Conservation (phyloP, 2,329 filamentous ascomycete species). For the Diaporthe vexans region DNA sequence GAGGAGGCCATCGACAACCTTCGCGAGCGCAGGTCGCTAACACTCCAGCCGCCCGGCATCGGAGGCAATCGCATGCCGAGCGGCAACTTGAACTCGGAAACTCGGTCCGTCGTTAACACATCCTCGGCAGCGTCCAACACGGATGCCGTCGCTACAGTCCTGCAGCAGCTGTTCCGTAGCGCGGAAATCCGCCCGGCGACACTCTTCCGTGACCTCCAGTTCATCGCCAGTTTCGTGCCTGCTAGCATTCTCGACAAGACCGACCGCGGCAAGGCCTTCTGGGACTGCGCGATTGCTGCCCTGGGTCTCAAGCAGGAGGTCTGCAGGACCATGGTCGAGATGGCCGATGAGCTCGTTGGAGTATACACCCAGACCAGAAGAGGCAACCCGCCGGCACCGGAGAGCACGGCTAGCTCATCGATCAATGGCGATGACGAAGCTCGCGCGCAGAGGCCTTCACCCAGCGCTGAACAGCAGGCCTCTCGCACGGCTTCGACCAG, state of each 20-base stretch:
- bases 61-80: slow-evolving; percentile 42
- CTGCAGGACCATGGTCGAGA: slow-evolving; percentile 82
- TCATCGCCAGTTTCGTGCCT: slow-evolving; percentile 76
- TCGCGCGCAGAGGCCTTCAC: slow-evolving; percentile 41
- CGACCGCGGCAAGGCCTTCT: slow-evolving; percentile 83
- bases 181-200: slow-evolving; percentile 81
- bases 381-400: slow-evolving; percentile 50
- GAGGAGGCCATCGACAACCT: slow-evolving; percentile 79
- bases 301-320: slow-evolving; percentile 90
- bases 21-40: slow-evolving; percentile 76
- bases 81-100: slow-evolving; percentile 55
- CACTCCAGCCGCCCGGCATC: slow-evolving; percentile 56
- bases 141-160: slow-evolving; percentile 75
- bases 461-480: slow-evolving; percentile 40
- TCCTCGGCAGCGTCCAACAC: slow-evolving; percentile 63
- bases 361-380: slow-evolving; percentile 76
- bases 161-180: slow-evolving; percentile 77
- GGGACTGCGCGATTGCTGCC: slow-evolving; percentile 89
- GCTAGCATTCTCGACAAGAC: slow-evolving; percentile 72
- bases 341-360: slow-evolving; percentile 67
- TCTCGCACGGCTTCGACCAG: slow-evolving; percentile 50
- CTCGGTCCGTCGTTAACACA: slow-evolving; percentile 61
- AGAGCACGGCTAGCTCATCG: slow-evolving; percentile 41
- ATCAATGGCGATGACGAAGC: slow-evolving; percentile 47
- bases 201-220: slow-evolving; percentile 85